A percentile compares a stretch with the other conserved stretches of the same genome.
Conservation (phyloP, 2,329 filamentous ascomycete genomes). For the Ascochyta fabae region DNA sequence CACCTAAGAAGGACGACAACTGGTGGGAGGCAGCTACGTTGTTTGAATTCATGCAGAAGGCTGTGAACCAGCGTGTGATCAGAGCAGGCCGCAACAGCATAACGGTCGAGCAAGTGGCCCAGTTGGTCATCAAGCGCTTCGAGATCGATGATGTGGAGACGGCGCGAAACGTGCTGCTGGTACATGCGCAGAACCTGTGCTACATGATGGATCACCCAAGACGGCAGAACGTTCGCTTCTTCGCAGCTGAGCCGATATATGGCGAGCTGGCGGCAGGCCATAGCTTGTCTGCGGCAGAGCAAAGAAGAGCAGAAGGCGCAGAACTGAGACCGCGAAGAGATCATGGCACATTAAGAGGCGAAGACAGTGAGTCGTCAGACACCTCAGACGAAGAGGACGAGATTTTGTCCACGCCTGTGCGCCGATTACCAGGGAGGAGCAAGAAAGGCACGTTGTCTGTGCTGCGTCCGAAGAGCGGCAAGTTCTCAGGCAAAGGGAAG, state of each 20-base stretch:
- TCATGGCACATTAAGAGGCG: constrained; percentile 31
- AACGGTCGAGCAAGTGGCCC: constrained; percentile 42
- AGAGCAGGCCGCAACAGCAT: constrained; percentile 40
- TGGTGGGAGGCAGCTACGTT: constrained; percentile 49
- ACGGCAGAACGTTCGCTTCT: constrained; percentile 37
- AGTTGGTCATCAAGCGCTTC: constrained; percentile 45
- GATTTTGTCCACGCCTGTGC: constrained; percentile 29
- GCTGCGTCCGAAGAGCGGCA: constrained; percentile 44
- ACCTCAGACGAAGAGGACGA: constrained; percentile 33
- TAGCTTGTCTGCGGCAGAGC: constrained; percentile 38
- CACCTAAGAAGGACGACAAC: constrained; percentile 48
- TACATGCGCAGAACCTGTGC: constrained; percentile 46
- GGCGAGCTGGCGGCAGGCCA: constrained; percentile 37
- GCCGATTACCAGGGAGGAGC: constrained; percentile 24
- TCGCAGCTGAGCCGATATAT: constrained; percentile 43
- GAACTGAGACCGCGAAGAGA: constrained; percentile 40
- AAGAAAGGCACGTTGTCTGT: constrained; percentile 44
- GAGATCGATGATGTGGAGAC: constrained; percentile 44
- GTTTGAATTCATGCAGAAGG: constrained; percentile 51
- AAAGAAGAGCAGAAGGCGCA: constrained; percentile 39
- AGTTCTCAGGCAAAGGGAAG: constrained; percentile 44
- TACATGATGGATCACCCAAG: constrained; percentile 49
- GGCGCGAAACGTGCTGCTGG: constrained; percentile 43
- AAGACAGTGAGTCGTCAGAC: constrained; percentile 31
- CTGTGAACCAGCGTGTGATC: constrained; percentile 42